Conservation (phyloP, 495 filamentous ascomycete genomes). For the Neurospora tetrasperma region DNA sequence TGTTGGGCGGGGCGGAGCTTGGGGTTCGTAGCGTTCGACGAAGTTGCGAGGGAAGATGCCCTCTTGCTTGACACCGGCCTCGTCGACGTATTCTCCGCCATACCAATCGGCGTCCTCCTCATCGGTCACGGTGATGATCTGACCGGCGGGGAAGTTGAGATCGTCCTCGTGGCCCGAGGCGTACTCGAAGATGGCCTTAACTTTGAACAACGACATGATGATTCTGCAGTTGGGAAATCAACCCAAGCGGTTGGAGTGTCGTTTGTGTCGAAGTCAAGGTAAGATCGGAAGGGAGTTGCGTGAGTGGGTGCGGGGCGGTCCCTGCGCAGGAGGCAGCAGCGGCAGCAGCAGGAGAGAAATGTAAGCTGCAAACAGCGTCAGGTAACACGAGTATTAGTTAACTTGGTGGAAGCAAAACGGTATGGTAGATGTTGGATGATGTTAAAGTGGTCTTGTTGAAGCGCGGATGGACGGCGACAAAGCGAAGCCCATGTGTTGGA, state of each 20-base stretch:
- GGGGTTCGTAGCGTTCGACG: conserved; percentile 88
- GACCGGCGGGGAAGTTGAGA: conserved; percentile 72
- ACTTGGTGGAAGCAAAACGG: background rate
- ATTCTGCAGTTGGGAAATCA: conserved; percentile 8
- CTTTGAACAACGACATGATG: conserved; percentile 76
- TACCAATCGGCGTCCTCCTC: conserved; percentile 95
- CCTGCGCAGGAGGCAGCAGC: background rate
- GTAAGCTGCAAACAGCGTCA: too few species aligned
- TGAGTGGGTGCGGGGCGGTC: conserved; percentile 8
- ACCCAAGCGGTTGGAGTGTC: background rate
- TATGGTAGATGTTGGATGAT: background rate
- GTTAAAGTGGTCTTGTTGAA: background rate
- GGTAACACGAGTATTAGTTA: background rate
- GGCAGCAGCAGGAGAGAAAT: background rate
- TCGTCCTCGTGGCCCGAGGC: conserved; percentile 86
- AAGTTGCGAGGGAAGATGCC: conserved; percentile 97
- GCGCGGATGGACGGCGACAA: background rate
- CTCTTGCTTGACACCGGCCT: conserved; percentile 58
- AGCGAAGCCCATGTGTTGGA: background rate
- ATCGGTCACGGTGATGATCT: conserved; percentile 87
- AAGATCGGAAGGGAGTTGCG: conserved; percentile 8
- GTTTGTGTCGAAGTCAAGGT: background rate
- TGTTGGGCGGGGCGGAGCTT: conserved; percentile 74
- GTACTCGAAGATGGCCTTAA: conserved; percentile 93
- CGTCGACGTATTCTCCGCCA: conserved; percentile 76